Evolutionary conservation across 176 grass and related monocot species (phyloP), one percentile per base, ranked within the genome.

Genomic region (Stipa capillata): DNA sequence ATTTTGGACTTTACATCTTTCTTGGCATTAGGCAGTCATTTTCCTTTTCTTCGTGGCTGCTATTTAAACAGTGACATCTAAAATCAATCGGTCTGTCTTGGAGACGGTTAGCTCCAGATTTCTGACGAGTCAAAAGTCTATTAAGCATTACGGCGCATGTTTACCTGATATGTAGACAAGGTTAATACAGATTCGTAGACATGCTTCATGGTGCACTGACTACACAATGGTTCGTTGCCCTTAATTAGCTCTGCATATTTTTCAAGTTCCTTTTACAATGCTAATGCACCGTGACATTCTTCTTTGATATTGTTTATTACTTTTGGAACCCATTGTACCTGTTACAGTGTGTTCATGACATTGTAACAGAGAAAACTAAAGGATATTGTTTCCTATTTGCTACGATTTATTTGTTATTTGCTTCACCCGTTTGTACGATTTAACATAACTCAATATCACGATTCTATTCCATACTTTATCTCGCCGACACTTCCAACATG

Each of bases 211-310:
- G 57, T 83, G 58, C 49, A 47, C 20, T 62, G 52, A 75, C 62
- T 24, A 36, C 42, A 45, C 32, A 7, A 18, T 50, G 25, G 45
- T 66, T 65, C 37, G 39, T 32, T 79, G 74, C 79, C 74, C 53
- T 69, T 69, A 5, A 52, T 17, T 13, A 69, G 37, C 4, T 74
- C 24, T 27, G 27, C 39, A 10, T 6, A 6, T 58, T 68, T 59
- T 24, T 80, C 42, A 76, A 84, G 15, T 68, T 70, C 4, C 42
- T 45, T 85, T n/a, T n/a, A 42, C 51, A 13, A 69, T 14, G 54
- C 9, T 76, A 31, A 32, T 7, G n/a, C 18, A 72, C 49, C 42
- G 17, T 60, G 33, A 64, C 18, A 8, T 58, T 54, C 28, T 55
- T 68, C 13, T 70, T 50, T 23, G 17, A 76, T 41, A 34, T 62